Evolutionary conservation across 2,329 filamentous ascomycete genomes (phyloP), one percentile per base, ranked within the genome.

Genomic region (Phialemonium atrogriseum): DNA sequence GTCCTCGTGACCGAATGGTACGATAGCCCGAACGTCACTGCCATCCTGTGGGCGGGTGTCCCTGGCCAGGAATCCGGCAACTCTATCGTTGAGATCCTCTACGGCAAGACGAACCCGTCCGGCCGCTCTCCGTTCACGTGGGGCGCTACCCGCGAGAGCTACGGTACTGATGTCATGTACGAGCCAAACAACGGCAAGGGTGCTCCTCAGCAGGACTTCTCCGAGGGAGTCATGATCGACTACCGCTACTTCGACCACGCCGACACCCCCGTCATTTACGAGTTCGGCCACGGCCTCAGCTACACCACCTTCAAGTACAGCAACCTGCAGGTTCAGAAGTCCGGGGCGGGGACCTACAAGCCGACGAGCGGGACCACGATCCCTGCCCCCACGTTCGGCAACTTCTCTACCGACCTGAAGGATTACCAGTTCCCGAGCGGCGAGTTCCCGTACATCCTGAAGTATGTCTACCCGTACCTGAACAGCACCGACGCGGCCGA

Each of bases 31-130:
- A 94, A 94, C 55, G 68, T 94, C 29, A 87, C 84, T 1, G 86
- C 84, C 23, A 86, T 94, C 32, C 53, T 94, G 2, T 91, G 81
- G 72, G 84, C 84, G 20, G 83, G 84, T 47, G 59, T 87, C 12
- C 85, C 86, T 0, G 87, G 87, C 9, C 80, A 94, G 51, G 82
- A 94, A 54, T 83, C 79, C 14, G 86, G 87, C 30, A 84, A 87
- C 49, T 70, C 81, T 3, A 74, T 94, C 33, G 72, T 74, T 9
- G 84, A 93, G 45, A 70, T 94, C n/a, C 73, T 94, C 9, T 94
- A 88, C 54, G 86, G 87, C 25, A 73, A 71, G 37, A 72, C 80
- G 39, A 88, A 86, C 58, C 85, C 85, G 2, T 75, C 74, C 17
- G 87, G 75, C 30, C 82, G 85, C 41, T 72, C 81, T 0, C 80